A percentile compares a stretch with the other conserved stretches of the same genome.
phyloP scores from a whole-genome alignment of 768 basidiomycete species.

The Termitomyces sp. region DNA sequence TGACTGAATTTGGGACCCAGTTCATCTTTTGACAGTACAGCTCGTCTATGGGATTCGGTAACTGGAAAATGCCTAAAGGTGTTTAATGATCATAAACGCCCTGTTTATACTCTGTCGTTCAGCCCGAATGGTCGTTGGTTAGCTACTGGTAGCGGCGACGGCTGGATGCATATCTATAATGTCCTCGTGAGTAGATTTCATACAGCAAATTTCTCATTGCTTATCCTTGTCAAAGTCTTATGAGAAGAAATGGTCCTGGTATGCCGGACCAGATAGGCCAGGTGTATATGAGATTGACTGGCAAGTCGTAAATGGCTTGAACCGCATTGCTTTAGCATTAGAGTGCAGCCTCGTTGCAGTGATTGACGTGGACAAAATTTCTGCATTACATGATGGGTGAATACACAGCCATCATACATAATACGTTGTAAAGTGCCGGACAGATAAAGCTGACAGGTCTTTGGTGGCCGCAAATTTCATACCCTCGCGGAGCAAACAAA shows the following conservation, averaged over 20 bases:
- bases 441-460: too few species aligned
- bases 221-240: conserved; percentile 27
- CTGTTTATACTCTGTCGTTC: conserved; percentile 72
- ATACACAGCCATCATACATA: too few species aligned
- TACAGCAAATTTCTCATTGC: neutral
- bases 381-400: conserved; percentile 20
- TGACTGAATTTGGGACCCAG: conserved; percentile 29
- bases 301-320: conserved; percentile 47
- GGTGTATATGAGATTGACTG: conserved; percentile 77
- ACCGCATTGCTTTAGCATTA: conserved; percentile 66
- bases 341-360: conserved; percentile 66
- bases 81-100: conserved; percentile 65
- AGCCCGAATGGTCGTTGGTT: conserved; percentile 70
- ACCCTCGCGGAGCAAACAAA: too few species aligned
- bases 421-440: too few species aligned
- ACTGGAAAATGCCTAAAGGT: conserved; percentile 71
- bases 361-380: conserved; percentile 53
- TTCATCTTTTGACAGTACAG: conserved; percentile 76
- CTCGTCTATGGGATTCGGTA: conserved; percentile 78
- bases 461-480: too few species aligned
- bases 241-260: conserved; percentile 62
- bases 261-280: conserved; percentile 48
- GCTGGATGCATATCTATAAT: conserved; percentile 68
- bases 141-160: conserved; percentile 78
- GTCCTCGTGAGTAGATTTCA: conserved; percentile 43